These are phyloP conservation scores for Annulohypoxylon nitens DNA, from an alignment of 495 filamentous ascomycete species.

Conservation along the genomic window DNA sequence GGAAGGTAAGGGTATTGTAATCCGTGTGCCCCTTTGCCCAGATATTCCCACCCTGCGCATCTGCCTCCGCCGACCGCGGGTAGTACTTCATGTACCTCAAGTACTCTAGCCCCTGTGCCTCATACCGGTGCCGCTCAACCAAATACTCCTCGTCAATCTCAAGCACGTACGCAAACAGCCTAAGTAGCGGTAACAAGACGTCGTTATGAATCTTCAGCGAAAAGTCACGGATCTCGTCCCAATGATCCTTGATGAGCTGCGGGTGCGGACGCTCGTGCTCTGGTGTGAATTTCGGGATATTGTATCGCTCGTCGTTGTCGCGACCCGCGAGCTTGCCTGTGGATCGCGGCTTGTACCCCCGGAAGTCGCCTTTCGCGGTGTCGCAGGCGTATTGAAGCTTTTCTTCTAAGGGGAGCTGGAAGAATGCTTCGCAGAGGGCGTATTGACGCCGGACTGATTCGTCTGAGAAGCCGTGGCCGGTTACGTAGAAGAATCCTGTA, in stretches of 20 bases:
- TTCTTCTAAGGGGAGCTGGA: conserved; percentile 67
- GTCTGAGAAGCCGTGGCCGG: conserved; percentile 66
- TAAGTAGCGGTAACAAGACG: conserved; percentile 60
- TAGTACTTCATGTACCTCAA: conserved; percentile 70
- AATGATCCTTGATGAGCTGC: conserved; percentile 55
- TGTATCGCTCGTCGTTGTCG: conserved; percentile 69
- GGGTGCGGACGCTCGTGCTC: conserved; percentile 60
- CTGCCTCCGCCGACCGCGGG: conserved; percentile 59
- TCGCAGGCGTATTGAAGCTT: conserved; percentile 65
- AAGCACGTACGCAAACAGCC: conserved; percentile 63
- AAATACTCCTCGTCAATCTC: conserved; percentile 68
- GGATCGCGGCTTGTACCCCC: conserved; percentile 56
- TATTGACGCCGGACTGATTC: conserved; percentile 70
- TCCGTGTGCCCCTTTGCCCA: conserved; percentile 67
- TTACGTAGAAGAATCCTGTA: conserved; percentile 67
- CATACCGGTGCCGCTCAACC: conserved; percentile 64
- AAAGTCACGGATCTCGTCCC: conserved; percentile 63
- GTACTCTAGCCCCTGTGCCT: conserved; percentile 60
- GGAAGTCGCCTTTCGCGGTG: conserved; percentile 62
- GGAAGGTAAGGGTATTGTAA: conserved; percentile 65
- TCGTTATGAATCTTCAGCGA: conserved; percentile 61
- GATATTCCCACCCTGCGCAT: conserved; percentile 56
- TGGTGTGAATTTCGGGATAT: conserved; percentile 67
- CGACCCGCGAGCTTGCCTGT: conserved; percentile 50
- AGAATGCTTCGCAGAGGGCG: conserved; percentile 66